These are phyloP conservation scores for Aureobasidium uvarum DNA, from an alignment of 2,329 filamentous ascomycete genomes.

Conservation along the genomic window DNA sequence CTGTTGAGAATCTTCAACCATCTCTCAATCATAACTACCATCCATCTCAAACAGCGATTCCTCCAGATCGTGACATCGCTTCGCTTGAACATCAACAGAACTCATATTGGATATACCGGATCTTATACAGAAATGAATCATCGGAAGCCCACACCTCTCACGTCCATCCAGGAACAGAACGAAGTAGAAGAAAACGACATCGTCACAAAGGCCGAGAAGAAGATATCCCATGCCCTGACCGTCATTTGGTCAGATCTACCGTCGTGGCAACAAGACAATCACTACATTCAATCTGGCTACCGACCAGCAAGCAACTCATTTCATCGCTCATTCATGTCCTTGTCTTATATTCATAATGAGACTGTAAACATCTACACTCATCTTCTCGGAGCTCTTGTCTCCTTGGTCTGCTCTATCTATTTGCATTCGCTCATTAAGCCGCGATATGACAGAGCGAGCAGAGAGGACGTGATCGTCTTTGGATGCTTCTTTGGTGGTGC, in stretches of 20 bases:
- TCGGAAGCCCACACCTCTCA: background rate
- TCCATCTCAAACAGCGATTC: background rate
- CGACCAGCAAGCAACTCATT: constrained; percentile 63
- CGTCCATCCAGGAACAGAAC: background rate
- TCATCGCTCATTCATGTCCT: constrained; percentile 55
- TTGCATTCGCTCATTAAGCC: constrained; percentile 60
- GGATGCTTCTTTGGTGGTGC: constrained; percentile 73
- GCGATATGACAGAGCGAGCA: constrained; percentile 63
- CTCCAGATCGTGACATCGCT: background rate
- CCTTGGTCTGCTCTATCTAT: constrained; percentile 52
- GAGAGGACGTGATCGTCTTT: constrained; percentile 68
- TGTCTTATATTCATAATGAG: constrained; percentile 66
- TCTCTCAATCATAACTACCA: no score
- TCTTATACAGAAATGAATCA: background rate
- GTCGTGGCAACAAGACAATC: constrained; percentile 60
- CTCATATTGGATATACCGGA: background rate
- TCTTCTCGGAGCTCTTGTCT: constrained; percentile 63
- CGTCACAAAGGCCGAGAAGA: constrained; percentile 33
- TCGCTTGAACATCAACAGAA: background rate
- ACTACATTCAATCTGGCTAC: constrained; percentile 66
- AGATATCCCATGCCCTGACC: constrained; percentile 43
- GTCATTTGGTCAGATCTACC: constrained; percentile 49
- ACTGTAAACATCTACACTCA: constrained; percentile 72
- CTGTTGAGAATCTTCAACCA: background rate
- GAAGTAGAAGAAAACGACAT: constrained; percentile 9